phyloP scores from a whole-genome alignment of 352 stramenopile species.

The Phytophthora colocasiae region DNA sequence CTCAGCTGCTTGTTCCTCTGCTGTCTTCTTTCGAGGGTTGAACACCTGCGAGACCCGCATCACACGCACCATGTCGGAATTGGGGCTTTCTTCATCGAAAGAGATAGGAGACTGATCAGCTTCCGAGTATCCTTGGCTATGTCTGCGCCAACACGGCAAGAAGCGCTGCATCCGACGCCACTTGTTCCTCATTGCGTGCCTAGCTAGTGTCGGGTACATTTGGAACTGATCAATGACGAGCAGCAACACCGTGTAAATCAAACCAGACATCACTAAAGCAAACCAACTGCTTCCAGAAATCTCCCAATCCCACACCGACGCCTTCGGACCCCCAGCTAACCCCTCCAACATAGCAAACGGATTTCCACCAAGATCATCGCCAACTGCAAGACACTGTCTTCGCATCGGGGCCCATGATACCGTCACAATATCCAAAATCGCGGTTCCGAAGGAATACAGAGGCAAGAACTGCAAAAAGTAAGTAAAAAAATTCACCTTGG shows the following conservation, averaged over 20 bases:
- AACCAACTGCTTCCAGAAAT: constrained; percentile 51
- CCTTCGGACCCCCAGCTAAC: constrained; percentile 1
- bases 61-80: constrained; percentile 53
- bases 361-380: constrained; percentile 20
- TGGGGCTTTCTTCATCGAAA: constrained; percentile 40
- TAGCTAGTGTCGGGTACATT: constrained; percentile 74
- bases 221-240: constrained; percentile 65
- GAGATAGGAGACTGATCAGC: constrained; percentile 26
- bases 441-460: constrained; percentile 63
- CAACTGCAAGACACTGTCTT: constrained; percentile 45
- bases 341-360: constrained; percentile 29
- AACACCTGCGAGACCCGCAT: constrained; percentile 69
- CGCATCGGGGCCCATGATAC: constrained; percentile 53
- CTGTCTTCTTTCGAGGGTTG: constrained; percentile 42
- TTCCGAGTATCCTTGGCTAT: constrained; percentile 31
- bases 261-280: constrained; percentile 47
- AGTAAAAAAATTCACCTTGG: constrained; percentile 44
- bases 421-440: constrained; percentile 60
- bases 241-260: constrained; percentile 62
- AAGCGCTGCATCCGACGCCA: constrained; percentile 32
- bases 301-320: constrained; percentile 60
- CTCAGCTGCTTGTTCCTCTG: constrained; percentile 7
- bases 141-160: constrained; percentile 22
- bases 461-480: constrained; percentile 67
- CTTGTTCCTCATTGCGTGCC: constrained; percentile 38